phyloP scores from a whole-genome alignment of 148 eudicot genomes.

The Diospyros kaki region DNA sequence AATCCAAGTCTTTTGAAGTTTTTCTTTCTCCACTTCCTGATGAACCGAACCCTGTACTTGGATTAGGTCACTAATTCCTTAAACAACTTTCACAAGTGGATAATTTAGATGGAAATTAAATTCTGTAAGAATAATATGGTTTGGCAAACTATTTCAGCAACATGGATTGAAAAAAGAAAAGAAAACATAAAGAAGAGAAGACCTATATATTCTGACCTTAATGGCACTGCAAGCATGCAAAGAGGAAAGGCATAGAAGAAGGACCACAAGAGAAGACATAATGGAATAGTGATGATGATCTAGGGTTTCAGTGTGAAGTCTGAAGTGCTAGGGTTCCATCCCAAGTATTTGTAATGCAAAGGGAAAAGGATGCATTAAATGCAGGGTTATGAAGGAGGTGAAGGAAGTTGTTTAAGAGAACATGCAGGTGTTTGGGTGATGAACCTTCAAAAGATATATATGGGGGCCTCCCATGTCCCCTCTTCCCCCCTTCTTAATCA shows the following conservation, averaged over 20 bases:
- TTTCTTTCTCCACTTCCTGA: neutral
- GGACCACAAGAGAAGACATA: constrained; percentile 29
- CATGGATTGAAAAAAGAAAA: too few relatives aligned
- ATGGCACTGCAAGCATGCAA: constrained; percentile 46
- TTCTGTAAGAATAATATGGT: too few relatives aligned
- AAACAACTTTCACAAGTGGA: too few relatives aligned
- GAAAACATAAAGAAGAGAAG: too few relatives aligned
- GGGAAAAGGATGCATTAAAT: constrained; percentile 21
- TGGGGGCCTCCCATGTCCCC: constrained; percentile 21
- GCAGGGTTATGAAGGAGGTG: constrained; percentile 17
- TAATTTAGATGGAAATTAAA: too few relatives aligned
- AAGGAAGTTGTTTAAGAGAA: constrained; percentile 25
- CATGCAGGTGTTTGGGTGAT: constrained; percentile 32
- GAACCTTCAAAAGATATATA: constrained; percentile 18
- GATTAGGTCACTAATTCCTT: too few relatives aligned
- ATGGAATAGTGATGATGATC: neutral
- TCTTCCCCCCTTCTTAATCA: constrained; percentile 9
- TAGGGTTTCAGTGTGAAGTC: constrained; percentile 11
- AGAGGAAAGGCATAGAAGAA: constrained; percentile 20
- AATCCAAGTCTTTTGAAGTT: neutral
- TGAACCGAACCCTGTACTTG: constrained; percentile 6
- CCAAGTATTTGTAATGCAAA: constrained; percentile 6
- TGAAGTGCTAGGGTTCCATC: neutral
- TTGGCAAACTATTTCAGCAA: too few relatives aligned
- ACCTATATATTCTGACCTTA: constrained; percentile 6